Base-by-base conservation (phyloP, 2,329 filamentous ascomycete species). In the Scorias spongiosa region DNA sequence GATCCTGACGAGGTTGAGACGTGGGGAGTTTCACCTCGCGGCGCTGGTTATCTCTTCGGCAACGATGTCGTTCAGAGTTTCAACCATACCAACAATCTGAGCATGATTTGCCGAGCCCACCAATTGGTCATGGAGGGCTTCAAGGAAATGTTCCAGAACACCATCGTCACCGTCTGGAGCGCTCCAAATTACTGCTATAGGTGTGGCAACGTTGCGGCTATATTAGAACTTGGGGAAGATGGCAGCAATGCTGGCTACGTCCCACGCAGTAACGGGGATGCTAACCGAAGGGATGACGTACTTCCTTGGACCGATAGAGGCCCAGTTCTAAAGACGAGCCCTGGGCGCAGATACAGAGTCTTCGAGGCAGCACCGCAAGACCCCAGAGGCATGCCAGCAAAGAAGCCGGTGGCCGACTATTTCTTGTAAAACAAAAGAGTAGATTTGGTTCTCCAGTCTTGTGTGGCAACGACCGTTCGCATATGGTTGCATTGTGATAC, bases 81-180 rank as follows among this genome's bases (percentile, higher is more conserved):
- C 69, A 98, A 96, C 65, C 81, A 95, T 64, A 77, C 80, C 46
- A 98, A 98, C 62, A 85, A 94, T 58, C 74, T 98, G 26, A 86
- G 81, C 17, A 73, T 98, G 42, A 91, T 98, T 51, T 91, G 89
- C 14, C 78, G 91, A 44, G 91, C 91, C 1, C 91, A 98, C 60
- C 91, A 98, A 63, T 78, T 98, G 17, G 91, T 98, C 51, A 98
- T 96, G 91, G 91, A 98, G 62, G 91, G 91, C 0, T 98, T 95
- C 65, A 96, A 96, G 66, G 91, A 96, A 62, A 96, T 96, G 88
- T 98, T 96, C 58, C 86, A 94, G 59, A 82, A 80, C 11, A 85
- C 80, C 40, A 95, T 98, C 50, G 91, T 96, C 37, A 98, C 91
- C 0, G 91, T 98, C n/a, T 98, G 91, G 69, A 65, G 62, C 12